phyloP scores from a whole-genome alignment of 108 stramenopile species.

The Fragilaria crotonensis region DNA sequence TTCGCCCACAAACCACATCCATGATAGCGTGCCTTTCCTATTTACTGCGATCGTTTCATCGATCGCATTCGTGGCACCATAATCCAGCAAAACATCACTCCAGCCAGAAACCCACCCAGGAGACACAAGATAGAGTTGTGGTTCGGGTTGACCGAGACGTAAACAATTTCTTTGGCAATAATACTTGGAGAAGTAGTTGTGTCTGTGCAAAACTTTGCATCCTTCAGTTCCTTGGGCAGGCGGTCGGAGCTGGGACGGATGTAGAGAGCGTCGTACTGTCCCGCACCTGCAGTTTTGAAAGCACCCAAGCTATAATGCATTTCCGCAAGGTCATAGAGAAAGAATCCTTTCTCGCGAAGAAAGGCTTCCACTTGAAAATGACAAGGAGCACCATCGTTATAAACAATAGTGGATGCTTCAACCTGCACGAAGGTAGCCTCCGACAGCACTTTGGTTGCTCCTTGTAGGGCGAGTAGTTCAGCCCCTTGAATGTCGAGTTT shows the following conservation, averaged over 20 bases:
- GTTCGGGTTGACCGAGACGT: no score
- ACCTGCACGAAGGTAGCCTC: conserved; percentile 28
- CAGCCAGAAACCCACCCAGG: no score
- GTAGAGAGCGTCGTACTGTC: conserved; percentile 23
- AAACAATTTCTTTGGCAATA: no score
- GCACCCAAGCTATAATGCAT: not conserved
- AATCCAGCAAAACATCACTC: no score
- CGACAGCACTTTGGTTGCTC: conserved; percentile 14
- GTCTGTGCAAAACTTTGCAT: no score
- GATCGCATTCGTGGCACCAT: no score
- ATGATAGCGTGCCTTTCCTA: no score
- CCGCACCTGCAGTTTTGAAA: conserved; percentile 17
- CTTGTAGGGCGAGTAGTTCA: conserved; percentile 16
- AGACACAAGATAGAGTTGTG: no score
- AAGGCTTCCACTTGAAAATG: conserved; percentile 19
- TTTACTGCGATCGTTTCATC: no score
- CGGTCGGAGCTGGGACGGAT: conserved; percentile 9
- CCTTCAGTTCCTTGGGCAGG: not conserved
- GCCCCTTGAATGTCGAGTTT: conserved; percentile 29
- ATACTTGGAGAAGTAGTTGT: no score
- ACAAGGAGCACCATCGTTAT: conserved; percentile 29
- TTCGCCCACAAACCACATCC: no score
- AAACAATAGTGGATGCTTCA: conserved; percentile 21
- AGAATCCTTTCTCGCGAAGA: conserved; percentile 21
- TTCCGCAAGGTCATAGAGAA: conserved; percentile 20